Evolutionary conservation across 768 basidiomycete genomes (phyloP).

Genomic region (Suillus americanus): DNA sequence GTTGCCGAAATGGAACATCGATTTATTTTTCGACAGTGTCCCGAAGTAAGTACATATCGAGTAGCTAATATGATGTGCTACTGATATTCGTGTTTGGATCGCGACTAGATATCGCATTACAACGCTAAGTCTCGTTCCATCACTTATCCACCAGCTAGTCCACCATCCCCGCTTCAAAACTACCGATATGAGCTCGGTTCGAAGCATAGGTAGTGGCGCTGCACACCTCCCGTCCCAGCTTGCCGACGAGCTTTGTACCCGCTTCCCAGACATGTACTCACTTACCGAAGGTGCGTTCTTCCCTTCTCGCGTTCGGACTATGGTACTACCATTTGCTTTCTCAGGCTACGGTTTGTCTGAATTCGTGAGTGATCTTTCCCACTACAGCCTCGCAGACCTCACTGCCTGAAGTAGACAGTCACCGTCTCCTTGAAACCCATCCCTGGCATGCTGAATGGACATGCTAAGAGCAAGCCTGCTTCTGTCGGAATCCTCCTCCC

Average conservation of each 20-base stretch:
- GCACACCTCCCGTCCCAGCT: slow-evolving; percentile 60
- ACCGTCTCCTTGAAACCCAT: slow-evolving; percentile 38
- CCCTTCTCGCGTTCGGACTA: background rate
- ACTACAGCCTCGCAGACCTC: background rate
- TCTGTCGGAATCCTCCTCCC: slow-evolving; percentile 55
- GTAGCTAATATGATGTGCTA: background rate
- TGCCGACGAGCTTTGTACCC: slow-evolving; percentile 34
- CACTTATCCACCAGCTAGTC: slow-evolving; percentile 56
- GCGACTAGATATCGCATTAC: slow-evolving; percentile 50
- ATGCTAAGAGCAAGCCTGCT: slow-evolving; percentile 33
- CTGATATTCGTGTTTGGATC: background rate
- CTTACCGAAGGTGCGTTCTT: slow-evolving; percentile 41
- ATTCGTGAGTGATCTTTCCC: slow-evolving; percentile 36
- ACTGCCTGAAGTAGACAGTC: background rate
- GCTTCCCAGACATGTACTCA: slow-evolving; percentile 24
- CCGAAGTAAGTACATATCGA: slow-evolving; percentile 41
- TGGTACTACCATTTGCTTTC: background rate
- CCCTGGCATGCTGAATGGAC: slow-evolving; percentile 41
- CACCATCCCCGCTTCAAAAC: slow-evolving; percentile 42
- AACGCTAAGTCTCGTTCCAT: slow-evolving; percentile 48
- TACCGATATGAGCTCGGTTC: slow-evolving; percentile 49
- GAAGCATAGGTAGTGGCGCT: slow-evolving; percentile 44
- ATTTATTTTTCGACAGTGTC: slow-evolving; percentile 46
- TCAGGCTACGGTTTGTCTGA: slow-evolving; percentile 66
- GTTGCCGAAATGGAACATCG: slow-evolving; percentile 53